Evolutionary conservation across 2,329 filamentous ascomycete species (phyloP), one percentile per base, ranked within the genome.

Genomic region (Zelopaecilomyces penicillatus): DNA sequence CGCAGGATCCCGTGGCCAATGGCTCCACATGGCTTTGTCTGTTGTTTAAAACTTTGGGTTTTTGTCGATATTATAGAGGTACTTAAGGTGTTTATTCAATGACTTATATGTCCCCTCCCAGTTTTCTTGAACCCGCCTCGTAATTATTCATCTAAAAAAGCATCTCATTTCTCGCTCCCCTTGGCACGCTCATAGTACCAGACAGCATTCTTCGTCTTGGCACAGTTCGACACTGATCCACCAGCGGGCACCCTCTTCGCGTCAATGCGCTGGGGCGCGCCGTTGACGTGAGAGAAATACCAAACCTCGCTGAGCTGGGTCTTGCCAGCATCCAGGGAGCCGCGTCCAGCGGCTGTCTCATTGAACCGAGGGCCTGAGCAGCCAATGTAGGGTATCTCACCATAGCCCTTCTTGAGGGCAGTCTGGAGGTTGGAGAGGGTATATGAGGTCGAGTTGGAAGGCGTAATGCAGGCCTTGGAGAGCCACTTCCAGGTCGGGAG

Each of bases 261-360:
- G 35, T 72, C 59, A 2, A 65, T 67, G 44, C 70, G 63, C 63
- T 83, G 81, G 5, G 78, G 72, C 11, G 69, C 61, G 4, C 80
- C 80, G 44, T 68, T 70, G 42, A 76, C 74, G 59, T 83, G 73
- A 59, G 75, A 71, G 55, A 82, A 83, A 56, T 84, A 85, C 79
- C 80, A 85, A 9, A 81, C 68, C 68, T 85, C 81, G 47, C 59
- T 72, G 39, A 85, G 52, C 30, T 73, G 66, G 1, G 78, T 83
- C 50, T 65, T 64, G 2, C 81, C 80, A 45, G 66, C 72, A 53
- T 84, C 80, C 2, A 56, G 54, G 3, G 70, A 73, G 19, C 73
- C 73, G 48, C 62, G 68, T 2, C 81, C 80, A 6, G 72, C 75
- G 19, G 58, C 68, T 10, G 80, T 84, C 50, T 72, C 65, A 57